Evolutionary conservation across 2,329 filamentous ascomycete species (phyloP).

Genomic region (Fusarium aywerte): DNA sequence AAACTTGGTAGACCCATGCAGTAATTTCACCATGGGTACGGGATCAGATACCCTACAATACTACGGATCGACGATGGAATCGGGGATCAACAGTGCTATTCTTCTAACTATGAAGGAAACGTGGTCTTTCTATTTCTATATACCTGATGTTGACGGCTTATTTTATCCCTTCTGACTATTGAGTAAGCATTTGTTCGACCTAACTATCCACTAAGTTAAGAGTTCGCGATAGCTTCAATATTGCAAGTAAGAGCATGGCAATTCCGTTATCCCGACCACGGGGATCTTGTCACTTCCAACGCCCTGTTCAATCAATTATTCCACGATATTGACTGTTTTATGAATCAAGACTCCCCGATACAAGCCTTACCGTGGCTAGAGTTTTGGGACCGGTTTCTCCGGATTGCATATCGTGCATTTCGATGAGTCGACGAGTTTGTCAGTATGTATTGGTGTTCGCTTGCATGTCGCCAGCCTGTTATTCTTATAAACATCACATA

Average conservation of each 20-base stretch:
- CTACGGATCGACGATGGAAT: neutral
- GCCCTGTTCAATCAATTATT: too few species aligned
- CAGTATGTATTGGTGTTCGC: neutral
- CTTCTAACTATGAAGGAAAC: too few species aligned
- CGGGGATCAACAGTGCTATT: neutral
- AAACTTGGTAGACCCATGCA: neutral
- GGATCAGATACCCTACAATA: slow-evolving; percentile 16
- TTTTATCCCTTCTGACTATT: too few species aligned
- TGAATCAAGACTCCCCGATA: neutral
- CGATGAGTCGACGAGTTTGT: neutral
- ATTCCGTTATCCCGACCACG: too few species aligned
- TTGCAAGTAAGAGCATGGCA: too few species aligned
- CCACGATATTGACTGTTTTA: too few species aligned
- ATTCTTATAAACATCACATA: neutral
- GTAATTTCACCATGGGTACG: neutral
- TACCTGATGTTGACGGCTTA: too few species aligned
- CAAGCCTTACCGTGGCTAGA: neutral
- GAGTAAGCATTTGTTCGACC: too few species aligned
- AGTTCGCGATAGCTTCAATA: neutral
- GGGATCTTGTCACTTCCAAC: too few species aligned
- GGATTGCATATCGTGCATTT: neutral
- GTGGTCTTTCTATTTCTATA: neutral
- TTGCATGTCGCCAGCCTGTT: neutral
- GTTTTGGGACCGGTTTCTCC: neutral
- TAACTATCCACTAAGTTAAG: accelerated